These are phyloP conservation scores for Agapanthus africanus DNA, from an alignment of 106 monocot species.

Conservation along the genomic window DNA sequence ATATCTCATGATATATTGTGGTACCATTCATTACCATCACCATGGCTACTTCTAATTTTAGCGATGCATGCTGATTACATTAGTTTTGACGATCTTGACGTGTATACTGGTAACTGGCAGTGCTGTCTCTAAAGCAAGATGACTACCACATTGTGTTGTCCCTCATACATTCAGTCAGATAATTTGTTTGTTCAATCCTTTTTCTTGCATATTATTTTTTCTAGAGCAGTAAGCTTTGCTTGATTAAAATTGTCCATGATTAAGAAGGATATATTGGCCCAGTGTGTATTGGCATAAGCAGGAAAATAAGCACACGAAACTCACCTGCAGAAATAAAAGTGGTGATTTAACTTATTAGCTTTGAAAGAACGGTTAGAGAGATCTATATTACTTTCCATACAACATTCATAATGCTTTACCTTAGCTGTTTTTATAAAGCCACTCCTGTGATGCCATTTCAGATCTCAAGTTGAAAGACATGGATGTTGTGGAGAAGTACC, in stretches of 20 bases:
- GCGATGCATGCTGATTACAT: neutral
- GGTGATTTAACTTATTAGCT: neutral
- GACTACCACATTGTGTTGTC: neutral
- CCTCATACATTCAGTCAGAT: neutral
- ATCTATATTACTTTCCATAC: neutral
- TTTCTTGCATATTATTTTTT: neutral
- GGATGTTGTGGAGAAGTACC: constrained; percentile 51
- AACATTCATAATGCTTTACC: neutral
- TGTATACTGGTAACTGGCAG: neutral
- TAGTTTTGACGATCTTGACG: neutral
- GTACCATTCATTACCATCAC: neutral
- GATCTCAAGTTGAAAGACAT: constrained; percentile 87
- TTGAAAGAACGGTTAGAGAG: neutral
- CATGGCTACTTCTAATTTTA: no score
- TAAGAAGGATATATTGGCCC: neutral
- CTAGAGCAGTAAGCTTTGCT: neutral
- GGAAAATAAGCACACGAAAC: neutral
- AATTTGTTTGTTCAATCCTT: neutral
- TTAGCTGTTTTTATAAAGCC: neutral
- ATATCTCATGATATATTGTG: neutral
- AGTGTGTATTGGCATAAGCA: neutral
- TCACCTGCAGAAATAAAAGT: neutral
- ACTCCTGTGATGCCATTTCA: constrained; percentile 14
- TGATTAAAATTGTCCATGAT: neutral
- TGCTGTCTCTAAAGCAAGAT: neutral